These are phyloP conservation scores for Stylosanthes scabra DNA, from an alignment of 331 rosid species.

Conservation along the genomic window DNA sequence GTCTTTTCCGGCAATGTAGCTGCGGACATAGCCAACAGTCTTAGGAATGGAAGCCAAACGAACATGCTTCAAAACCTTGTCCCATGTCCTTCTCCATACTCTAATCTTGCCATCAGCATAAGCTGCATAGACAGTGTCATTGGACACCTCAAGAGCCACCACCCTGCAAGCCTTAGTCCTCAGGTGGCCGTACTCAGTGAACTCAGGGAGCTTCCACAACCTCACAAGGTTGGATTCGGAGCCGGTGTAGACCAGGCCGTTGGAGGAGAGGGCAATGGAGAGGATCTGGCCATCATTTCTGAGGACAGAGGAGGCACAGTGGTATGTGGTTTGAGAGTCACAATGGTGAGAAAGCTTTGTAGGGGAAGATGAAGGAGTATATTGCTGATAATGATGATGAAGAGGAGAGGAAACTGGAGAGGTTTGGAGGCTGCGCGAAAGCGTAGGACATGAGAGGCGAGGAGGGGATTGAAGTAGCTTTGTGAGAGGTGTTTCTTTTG, in stretches of 20 bases:
- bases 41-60: slow-evolving; percentile 78
- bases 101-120: slow-evolving; percentile 89
- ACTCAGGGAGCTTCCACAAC: slow-evolving; percentile 92
- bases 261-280: slow-evolving; percentile 66
- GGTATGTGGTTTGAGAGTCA: slow-evolving; percentile 58
- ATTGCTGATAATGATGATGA: slow-evolving; percentile 36
- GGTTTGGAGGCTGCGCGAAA: slow-evolving; percentile 67
- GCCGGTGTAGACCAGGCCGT: slow-evolving; percentile 78
- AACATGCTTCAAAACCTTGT: slow-evolving; percentile 72
- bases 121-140: slow-evolving; percentile 90
- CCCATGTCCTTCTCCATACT: slow-evolving; percentile 79
- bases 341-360: slow-evolving; percentile 49
- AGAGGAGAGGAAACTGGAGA: slow-evolving; percentile 75
- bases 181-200: slow-evolving; percentile 80
- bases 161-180: slow-evolving; percentile 75
- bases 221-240: slow-evolving; percentile 67
- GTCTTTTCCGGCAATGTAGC: slow-evolving; percentile 77
- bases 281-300: slow-evolving; percentile 87
- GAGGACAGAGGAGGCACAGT: slow-evolving; percentile 82
- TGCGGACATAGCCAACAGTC: slow-evolving; percentile 70
- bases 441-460: slow-evolving; percentile 64
- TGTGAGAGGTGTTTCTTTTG: slow-evolving; percentile 69
- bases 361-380: slow-evolving; percentile 9
- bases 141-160: slow-evolving; percentile 70
- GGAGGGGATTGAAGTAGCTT: slow-evolving; percentile 60